Percentiles rank a stretch among this genome's conserved stretches.
Conservation (phyloP, 192 early-diverging fungal species). For the Powellomyces hirtus region DNA sequence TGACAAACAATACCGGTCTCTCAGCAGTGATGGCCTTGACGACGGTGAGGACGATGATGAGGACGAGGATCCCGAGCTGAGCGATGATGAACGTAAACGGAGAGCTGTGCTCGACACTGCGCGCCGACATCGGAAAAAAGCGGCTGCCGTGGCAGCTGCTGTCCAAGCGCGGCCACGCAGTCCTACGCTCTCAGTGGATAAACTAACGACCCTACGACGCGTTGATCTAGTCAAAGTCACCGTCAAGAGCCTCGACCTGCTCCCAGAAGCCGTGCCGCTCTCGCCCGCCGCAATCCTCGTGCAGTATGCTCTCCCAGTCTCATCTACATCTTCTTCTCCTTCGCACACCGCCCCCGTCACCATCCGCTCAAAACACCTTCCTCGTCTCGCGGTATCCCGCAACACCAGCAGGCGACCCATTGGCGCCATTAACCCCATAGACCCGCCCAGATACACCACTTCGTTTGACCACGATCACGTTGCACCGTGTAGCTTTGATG, state of each 20-base stretch:
- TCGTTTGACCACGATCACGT: slow-evolving; percentile 29
- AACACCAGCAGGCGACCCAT: slow-evolving; percentile 9
- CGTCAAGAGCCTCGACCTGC: slow-evolving; percentile 22
- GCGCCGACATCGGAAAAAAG: not conserved
- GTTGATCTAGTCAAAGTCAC: slow-evolving; percentile 27
- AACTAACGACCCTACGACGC: slow-evolving; percentile 29
- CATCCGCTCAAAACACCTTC: not conserved
- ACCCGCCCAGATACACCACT: not conserved
- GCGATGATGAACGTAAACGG: slow-evolving; percentile 17
- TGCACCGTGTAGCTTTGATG: slow-evolving; percentile 31
- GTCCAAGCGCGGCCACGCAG: not conserved
- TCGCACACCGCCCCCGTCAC: not conserved
- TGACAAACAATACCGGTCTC: not conserved
- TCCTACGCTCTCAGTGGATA: slow-evolving; percentile 6
- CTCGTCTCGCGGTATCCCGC: slow-evolving; percentile 11
- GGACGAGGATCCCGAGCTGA: slow-evolving; percentile 1
- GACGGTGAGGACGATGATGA: slow-evolving; percentile 6
- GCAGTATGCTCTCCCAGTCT: not conserved
- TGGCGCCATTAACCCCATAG: not conserved
- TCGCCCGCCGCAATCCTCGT: not conserved
- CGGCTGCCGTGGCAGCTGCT: not conserved
- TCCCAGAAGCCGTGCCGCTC: slow-evolving; percentile 11
- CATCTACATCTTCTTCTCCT: too few relatives aligned
- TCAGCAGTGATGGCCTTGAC: not conserved
- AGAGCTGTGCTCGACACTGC: slow-evolving; percentile 9